phyloP scores from a whole-genome alignment of 371 early-diverging fungal species.

The Mortierella sp. region DNA sequence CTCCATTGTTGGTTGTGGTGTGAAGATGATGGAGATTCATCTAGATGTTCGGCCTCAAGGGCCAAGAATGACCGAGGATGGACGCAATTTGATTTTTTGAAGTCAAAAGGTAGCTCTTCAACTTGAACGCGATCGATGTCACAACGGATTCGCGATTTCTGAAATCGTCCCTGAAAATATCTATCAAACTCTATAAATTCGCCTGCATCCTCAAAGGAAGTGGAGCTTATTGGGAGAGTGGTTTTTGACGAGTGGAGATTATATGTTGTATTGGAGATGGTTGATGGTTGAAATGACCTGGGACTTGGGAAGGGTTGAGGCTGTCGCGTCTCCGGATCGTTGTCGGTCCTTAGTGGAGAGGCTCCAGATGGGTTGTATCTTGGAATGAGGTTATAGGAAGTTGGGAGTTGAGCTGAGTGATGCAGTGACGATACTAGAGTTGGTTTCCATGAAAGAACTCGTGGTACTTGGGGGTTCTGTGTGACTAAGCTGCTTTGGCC shows the following conservation, averaged over 20 bases:
- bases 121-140: conserved; percentile 20
- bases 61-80: conserved; percentile 38
- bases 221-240: neutral
- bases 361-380: neutral
- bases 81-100: conserved; percentile 44
- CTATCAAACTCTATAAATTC: conserved; percentile 32
- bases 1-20: conserved; percentile 15
- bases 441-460: conserved; percentile 13
- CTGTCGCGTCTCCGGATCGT: neutral
- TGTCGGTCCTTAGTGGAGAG: neutral
- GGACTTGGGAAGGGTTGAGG: too few relatives aligned
- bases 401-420: neutral
- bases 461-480: neutral
- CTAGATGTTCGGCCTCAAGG: neutral
- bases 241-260: neutral
- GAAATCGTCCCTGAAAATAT: conserved; percentile 21
- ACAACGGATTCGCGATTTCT: conserved; percentile 2
- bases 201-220: neutral
- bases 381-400: neutral
- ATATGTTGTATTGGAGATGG: neutral
- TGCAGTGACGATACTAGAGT: conserved; percentile 9
- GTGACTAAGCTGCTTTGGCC: neutral
- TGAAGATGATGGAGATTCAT: neutral
- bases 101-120: conserved; percentile 21
- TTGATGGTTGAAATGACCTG: too few relatives aligned